A percentile compares a stretch with the other conserved stretches of the same genome.
Conservation (phyloP, 495 filamentous ascomycete genomes). For the Aspergillus coremiiformis region DNA sequence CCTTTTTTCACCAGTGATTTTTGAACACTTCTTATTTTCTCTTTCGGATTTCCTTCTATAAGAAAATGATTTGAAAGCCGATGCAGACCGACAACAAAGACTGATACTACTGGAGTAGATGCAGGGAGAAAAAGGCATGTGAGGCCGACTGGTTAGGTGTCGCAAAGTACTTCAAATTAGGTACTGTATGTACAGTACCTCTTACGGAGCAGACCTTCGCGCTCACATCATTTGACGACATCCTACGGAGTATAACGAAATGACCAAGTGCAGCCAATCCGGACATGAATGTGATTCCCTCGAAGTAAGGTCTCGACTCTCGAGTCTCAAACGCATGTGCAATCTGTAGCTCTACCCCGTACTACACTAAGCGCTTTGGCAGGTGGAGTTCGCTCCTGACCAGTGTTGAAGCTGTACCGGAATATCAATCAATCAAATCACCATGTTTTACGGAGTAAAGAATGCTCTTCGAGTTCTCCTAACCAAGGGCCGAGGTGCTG, state of each 20-base stretch:
- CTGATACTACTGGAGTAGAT: neutral
- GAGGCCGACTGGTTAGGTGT: neutral
- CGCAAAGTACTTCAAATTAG: no score
- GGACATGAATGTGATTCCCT: neutral
- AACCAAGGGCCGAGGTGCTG: slow-evolving; percentile 1
- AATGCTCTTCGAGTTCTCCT: neutral
- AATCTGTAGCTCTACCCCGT: neutral
- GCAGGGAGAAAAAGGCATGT: neutral
- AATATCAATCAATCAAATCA: neutral
- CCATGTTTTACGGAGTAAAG: no score
- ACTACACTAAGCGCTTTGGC: neutral
- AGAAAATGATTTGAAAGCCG: neutral
- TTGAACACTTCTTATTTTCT: neutral
- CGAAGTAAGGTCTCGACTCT: neutral
- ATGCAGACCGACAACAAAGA: neutral
- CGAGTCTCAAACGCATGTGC: slow-evolving; percentile 1
- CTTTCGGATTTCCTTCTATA: neutral
- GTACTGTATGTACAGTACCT: no score
- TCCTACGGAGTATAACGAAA: neutral
- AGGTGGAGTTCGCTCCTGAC: neutral
- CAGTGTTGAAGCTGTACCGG: neutral
- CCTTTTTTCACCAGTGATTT: no score
- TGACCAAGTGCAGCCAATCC: neutral
- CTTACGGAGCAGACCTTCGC: no score
- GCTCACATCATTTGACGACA: slow-evolving; percentile 8